Conservation (phyloP, 2,329 filamentous ascomycete genomes). For the Hypoxylon sp. region DNA sequence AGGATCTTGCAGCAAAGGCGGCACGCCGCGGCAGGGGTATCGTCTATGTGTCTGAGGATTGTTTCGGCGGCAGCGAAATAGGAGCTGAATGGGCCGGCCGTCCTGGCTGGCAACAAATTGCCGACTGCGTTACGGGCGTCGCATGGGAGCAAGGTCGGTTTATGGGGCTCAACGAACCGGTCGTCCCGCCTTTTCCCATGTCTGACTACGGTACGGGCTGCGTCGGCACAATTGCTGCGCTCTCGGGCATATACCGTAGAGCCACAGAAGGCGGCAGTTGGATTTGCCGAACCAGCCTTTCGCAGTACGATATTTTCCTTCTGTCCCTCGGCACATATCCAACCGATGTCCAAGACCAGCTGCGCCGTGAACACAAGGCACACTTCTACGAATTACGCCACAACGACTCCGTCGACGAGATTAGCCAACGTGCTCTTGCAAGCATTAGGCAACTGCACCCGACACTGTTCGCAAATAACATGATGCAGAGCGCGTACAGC, state of each 20-base stretch:
- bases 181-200: constrained; percentile 76
- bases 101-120: constrained; percentile 73
- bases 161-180: constrained; percentile 67
- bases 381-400: constrained; percentile 70
- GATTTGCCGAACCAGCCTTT: constrained; percentile 55
- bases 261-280: constrained; percentile 55
- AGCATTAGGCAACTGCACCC: constrained; percentile 63
- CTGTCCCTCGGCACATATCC: constrained; percentile 64
- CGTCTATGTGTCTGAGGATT: constrained; percentile 79
- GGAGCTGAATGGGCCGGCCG: constrained; percentile 71
- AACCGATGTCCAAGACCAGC: constrained; percentile 61
- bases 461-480: constrained; percentile 50
- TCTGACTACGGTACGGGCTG: constrained; percentile 63
- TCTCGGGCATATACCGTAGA: constrained; percentile 55
- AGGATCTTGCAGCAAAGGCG: constrained; percentile 67
- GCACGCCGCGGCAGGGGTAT: constrained; percentile 72
- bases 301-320: constrained; percentile 58
- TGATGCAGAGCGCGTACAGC: constrained; percentile 54
- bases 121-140: constrained; percentile 57
- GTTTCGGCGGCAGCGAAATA: constrained; percentile 73
- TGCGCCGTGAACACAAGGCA: constrained; percentile 64
- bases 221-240: constrained; percentile 55
- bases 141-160: constrained; percentile 58
- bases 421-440: constrained; percentile 68
- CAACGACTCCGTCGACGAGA: constrained; percentile 71